Conservation (phyloP, 495 filamentous ascomycete species). For the Penicillium desertorum region DNA sequence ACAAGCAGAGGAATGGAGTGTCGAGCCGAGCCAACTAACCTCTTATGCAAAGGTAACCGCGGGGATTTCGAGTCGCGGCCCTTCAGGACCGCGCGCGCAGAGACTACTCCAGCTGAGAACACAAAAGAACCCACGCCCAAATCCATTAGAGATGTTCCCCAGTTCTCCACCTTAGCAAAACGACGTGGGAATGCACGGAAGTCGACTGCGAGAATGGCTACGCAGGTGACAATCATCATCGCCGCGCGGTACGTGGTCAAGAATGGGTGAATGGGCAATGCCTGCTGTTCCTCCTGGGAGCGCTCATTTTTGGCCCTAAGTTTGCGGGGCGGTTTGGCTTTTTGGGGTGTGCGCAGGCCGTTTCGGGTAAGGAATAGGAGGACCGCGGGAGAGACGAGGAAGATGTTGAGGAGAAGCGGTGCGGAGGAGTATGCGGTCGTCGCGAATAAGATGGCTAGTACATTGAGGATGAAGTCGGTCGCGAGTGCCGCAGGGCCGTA, state of each 20-base stretch:
- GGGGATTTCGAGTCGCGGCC: slow-evolving; percentile 48
- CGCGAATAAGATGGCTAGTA: slow-evolving; percentile 75
- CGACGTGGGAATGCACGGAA: slow-evolving; percentile 89
- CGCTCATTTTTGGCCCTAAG: slow-evolving; percentile 32
- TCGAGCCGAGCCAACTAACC: slow-evolving; percentile 63
- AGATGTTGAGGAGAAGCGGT: slow-evolving; percentile 70
- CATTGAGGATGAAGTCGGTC: slow-evolving; percentile 85
- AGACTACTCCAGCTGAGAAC: slow-evolving; percentile 91
- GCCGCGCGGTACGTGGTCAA: slow-evolving; percentile 84
- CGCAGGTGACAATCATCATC: slow-evolving; percentile 91
- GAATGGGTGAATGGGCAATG: slow-evolving; percentile 82
- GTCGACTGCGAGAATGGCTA: slow-evolving; percentile 96
- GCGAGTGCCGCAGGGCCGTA: slow-evolving; percentile 66
- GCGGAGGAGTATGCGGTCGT: slow-evolving; percentile 80
- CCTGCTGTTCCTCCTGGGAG: slow-evolving; percentile 34
- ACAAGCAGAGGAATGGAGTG: slow-evolving; percentile 81
- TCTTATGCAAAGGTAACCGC: slow-evolving; percentile 45
- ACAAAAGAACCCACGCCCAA: slow-evolving; percentile 97
- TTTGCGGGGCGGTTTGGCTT: slow-evolving; percentile 58
- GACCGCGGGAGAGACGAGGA: slow-evolving; percentile 70
- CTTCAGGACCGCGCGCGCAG: slow-evolving; percentile 81
- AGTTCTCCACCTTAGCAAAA: slow-evolving; percentile 96
- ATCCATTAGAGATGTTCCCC: slow-evolving; percentile 98
- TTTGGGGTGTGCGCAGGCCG: slow-evolving; percentile 46
- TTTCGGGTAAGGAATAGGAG: slow-evolving; percentile 56